phyloP scores from a whole-genome alignment of 1,284 basidiomycete genomes.

The Porodaedalea pini region DNA sequence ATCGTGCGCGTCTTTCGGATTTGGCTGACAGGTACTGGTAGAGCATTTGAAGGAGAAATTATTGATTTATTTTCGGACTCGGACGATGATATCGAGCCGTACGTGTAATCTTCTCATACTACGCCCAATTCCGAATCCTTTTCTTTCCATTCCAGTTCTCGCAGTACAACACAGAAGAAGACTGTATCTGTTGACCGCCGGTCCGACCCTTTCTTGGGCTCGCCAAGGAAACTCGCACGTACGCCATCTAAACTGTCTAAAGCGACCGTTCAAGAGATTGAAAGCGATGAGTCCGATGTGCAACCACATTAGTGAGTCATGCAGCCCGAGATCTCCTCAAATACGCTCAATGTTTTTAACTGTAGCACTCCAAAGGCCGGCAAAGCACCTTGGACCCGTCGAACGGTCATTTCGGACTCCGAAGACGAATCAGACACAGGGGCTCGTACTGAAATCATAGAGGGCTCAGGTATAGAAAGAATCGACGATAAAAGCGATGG shows the following conservation, averaged over 20 bases:
- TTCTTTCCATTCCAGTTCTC: background rate
- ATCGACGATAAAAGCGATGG: conserved; percentile 33
- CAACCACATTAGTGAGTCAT: conserved; percentile 3
- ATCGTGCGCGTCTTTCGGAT: background rate
- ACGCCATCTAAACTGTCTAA: background rate
- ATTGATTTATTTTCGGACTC: conserved; percentile 13
- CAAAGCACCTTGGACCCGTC: conserved; percentile 25
- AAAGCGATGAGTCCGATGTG: background rate
- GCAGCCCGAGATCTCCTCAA: conserved; percentile 26
- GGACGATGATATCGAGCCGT: background rate
- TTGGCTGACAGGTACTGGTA: background rate
- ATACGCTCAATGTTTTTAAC: background rate
- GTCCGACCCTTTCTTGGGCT: conserved; percentile 3
- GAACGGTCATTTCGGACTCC: conserved; percentile 36
- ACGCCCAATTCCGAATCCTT: too few relatives aligned
- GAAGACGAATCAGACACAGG: conserved; percentile 24
- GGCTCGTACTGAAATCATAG: background rate
- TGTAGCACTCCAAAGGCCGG: conserved; percentile 6
- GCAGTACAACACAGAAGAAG: background rate
- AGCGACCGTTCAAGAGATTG: background rate
- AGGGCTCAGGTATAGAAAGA: conserved; percentile 28
- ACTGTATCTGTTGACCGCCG: background rate
- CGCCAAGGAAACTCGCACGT: background rate
- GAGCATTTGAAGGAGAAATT: background rate
- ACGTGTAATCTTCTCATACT: background rate